Evolutionary conservation across 148 eudicot genomes (phyloP).

Genomic region (Vaccinium myrtillus): DNA sequence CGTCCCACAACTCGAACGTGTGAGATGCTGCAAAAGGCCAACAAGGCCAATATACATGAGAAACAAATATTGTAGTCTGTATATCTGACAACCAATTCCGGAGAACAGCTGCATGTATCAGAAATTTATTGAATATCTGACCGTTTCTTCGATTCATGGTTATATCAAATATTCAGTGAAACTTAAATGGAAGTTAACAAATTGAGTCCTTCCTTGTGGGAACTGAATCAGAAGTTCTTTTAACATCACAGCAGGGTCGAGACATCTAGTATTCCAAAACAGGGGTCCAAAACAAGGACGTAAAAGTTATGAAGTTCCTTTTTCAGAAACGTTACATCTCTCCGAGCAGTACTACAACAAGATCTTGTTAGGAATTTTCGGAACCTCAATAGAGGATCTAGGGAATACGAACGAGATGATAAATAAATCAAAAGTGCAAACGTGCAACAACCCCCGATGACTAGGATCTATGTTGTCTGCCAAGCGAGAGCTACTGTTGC

Average conservation of each 20-base stretch:
- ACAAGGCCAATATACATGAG: not conserved
- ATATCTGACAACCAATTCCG: not conserved
- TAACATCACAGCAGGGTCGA: not conserved
- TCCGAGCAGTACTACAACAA: not conserved
- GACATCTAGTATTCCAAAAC: not conserved
- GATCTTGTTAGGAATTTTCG: not conserved
- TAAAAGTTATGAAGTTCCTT: not conserved
- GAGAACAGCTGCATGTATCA: not conserved
- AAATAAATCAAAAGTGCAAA: not conserved
- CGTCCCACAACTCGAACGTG: slow-evolving; percentile 59
- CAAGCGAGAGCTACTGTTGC: not conserved
- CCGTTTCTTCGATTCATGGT: not conserved
- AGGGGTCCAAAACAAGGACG: not conserved
- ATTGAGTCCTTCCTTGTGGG: not conserved
- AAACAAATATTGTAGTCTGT: not conserved
- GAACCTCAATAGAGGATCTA: not conserved
- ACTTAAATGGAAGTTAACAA: not conserved
- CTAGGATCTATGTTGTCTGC: not conserved
- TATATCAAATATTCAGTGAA: not conserved
- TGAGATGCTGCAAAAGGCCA: slow-evolving; percentile 38
- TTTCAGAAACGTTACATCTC: not conserved
- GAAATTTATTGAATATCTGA: not conserved
- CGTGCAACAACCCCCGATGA: not conserved
- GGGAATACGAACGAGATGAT: not conserved
- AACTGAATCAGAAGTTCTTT: not conserved